A percentile compares a stretch with the other conserved stretches of the same genome.
phyloP scores from a whole-genome alignment of 495 filamentous ascomycete species.

The Lasiosphaeria ovina region DNA sequence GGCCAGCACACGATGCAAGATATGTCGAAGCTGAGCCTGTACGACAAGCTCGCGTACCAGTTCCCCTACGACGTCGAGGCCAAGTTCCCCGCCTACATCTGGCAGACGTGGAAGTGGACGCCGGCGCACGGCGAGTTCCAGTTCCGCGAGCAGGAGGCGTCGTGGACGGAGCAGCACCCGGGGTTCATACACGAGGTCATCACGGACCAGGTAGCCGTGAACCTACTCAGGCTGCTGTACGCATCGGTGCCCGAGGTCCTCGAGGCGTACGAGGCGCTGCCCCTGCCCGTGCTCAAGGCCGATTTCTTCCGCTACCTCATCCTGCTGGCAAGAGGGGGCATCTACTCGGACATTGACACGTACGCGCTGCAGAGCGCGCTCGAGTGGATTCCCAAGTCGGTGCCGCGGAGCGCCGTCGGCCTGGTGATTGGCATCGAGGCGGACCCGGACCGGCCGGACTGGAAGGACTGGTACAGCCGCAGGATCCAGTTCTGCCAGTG shows the following conservation, averaged over 20 bases:
- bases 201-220: conserved; percentile 78
- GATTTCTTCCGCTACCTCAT: conserved; percentile 98
- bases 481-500: conserved; percentile 98
- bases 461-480: conserved; percentile 93
- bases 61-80: conserved; percentile 85
- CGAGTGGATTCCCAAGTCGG: conserved; percentile 80
- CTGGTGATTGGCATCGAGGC: conserved; percentile 94
- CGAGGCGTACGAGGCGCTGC: conserved; percentile 86
- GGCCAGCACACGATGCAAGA: conserved; percentile 50
- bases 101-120: conserved; percentile 97
- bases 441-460: conserved; percentile 88
- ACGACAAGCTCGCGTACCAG: conserved; percentile 84
- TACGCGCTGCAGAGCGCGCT: conserved; percentile 74
- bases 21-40: conserved; percentile 61
- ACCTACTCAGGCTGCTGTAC: conserved; percentile 83
- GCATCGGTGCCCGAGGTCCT: conserved; percentile 83
- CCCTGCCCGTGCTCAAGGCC: conserved; percentile 86
- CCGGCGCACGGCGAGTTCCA: conserved; percentile 78
- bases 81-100: conserved; percentile 96
- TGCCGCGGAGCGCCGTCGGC: conserved; percentile 74
- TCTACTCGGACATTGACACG: conserved; percentile 98
- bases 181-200: conserved; percentile 95
- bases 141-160: conserved; percentile 79
- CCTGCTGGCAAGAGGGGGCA: conserved; percentile 86
- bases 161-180: conserved; percentile 87